Percentiles rank a stretch among this genome's conserved stretches.
Evolutionary conservation across 352 stramenopile species (phyloP).

Genomic region (Peronospora tabacina): DNA sequence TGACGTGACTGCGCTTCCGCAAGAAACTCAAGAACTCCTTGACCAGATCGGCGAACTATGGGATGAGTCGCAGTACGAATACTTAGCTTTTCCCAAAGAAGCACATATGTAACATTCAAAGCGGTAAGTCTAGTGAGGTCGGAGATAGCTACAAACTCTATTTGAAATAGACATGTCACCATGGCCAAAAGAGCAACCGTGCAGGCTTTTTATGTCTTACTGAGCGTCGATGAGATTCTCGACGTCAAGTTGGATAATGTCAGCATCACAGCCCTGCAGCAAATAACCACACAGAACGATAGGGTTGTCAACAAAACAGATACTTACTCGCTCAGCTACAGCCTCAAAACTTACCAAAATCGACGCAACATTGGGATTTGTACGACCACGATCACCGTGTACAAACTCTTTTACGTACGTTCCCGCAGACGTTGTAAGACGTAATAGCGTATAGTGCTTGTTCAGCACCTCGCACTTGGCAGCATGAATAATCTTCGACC

Average conservation of each 20-base stretch:
- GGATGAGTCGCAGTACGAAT: constrained; percentile 77
- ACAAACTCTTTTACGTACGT: constrained; percentile 99
- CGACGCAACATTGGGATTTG: constrained; percentile 90
- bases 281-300: constrained; percentile 29
- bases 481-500: constrained; percentile 86
- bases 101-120: constrained; percentile 4
- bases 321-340: background rate
- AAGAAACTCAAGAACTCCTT: constrained; percentile 37
- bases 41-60: constrained; percentile 69
- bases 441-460: constrained; percentile 94
- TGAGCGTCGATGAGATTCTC: constrained; percentile 77
- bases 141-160: constrained; percentile 10
- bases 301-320: constrained; percentile 4
- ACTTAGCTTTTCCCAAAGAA: constrained; percentile 45
- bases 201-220: constrained; percentile 13
- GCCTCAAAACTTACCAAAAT: constrained; percentile 58
- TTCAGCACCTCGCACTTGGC: constrained; percentile 89
- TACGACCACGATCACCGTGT: constrained; percentile 96
- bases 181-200: background rate
- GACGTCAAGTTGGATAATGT: constrained; percentile 98
- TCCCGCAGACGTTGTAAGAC: constrained; percentile 91
- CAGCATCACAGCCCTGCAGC: constrained; percentile 71
- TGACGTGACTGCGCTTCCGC: constrained; percentile 18
- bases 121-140: background rate
- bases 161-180: background rate